A percentile compares a stretch with the other conserved stretches of the same genome.
Evolutionary conservation across 805 yeast species (phyloP).

Genomic region (Debaryomyces prosopidis): DNA sequence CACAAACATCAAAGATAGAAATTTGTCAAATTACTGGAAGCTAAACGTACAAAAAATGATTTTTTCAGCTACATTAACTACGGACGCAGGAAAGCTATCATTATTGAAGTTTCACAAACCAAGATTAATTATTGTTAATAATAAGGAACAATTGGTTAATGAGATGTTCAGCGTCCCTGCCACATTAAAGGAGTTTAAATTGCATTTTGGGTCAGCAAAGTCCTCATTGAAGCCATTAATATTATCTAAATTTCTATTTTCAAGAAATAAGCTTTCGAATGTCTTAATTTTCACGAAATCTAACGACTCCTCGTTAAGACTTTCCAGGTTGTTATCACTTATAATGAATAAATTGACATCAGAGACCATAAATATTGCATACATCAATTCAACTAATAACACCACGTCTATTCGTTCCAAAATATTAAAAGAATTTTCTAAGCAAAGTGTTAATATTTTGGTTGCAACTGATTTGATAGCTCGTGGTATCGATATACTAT

Average conservation of each 20-base stretch:
- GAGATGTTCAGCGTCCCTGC: conserved; percentile 65
- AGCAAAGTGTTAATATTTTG: conserved; percentile 52
- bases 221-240: conserved; percentile 70
- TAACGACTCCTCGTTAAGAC: conserved; percentile 84
- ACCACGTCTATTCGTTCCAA: conserved; percentile 50
- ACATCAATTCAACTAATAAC: conserved; percentile 61
- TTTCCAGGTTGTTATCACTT: conserved; percentile 58
- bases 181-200: conserved; percentile 46
- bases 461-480: conserved; percentile 90
- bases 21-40: conserved; percentile 33
- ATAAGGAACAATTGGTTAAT: conserved; percentile 43
- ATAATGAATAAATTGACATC: conserved; percentile 29
- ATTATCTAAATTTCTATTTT: conserved; percentile 54
- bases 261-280: conserved; percentile 30
- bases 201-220: conserved; percentile 39
- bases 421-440: conserved; percentile 59
- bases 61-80: conserved; percentile 90
- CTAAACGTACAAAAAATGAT: conserved; percentile 60
- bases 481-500: conserved; percentile 86
- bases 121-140: conserved; percentile 72
- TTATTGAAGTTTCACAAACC: conserved; percentile 70
- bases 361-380: conserved; percentile 26
- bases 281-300: conserved; percentile 70
- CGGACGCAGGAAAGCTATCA: conserved; percentile 86
- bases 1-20: conserved; percentile 4